Conservation (phyloP, 768 basidiomycete genomes). For the Lactifluus rugatus region DNA sequence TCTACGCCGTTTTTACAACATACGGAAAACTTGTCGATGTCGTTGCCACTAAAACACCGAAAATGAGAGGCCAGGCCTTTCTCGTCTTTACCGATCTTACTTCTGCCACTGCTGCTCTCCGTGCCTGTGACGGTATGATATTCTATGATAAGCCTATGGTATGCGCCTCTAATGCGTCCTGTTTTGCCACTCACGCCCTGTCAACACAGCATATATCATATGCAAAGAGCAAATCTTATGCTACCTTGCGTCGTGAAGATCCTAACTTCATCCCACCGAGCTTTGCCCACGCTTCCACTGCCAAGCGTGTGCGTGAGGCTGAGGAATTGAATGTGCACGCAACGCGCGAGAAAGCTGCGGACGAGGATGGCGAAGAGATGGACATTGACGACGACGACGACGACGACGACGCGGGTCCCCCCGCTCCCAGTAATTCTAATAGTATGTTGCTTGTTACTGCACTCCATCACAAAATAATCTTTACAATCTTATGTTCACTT, state of each 20-base stretch:
- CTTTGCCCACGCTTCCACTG: conserved; percentile 45
- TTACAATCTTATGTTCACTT: conserved; percentile 20
- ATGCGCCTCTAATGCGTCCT: conserved; percentile 28
- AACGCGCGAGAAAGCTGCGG: conserved; percentile 48
- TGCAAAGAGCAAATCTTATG: conserved; percentile 82
- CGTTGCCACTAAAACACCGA: conserved; percentile 74
- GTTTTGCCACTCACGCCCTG: conserved; percentile 12
- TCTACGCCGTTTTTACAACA: conserved; percentile 84
- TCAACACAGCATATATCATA: conserved; percentile 64
- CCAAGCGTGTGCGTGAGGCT: conserved; percentile 60
- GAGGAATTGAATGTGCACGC: conserved; percentile 41
- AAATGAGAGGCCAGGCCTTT: conserved; percentile 92
- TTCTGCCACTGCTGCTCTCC: conserved; percentile 84
- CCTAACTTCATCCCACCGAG: conserved; percentile 70
- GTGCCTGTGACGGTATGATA: conserved; percentile 84
- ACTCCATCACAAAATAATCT: conserved; percentile 1
- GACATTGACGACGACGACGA: conserved; percentile 64
- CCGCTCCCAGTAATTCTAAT: conserved; percentile 25
- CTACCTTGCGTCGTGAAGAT: conserved; percentile 70
- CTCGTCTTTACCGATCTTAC: conserved; percentile 91
- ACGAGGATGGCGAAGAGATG: conserved; percentile 78
- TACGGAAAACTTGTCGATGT: conserved; percentile 93
- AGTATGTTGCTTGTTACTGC: conserved; percentile 33
- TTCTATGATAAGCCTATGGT: conserved; percentile 93
- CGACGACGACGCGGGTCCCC: conserved; percentile 49